Conservation (phyloP, 495 filamentous ascomycete species). For the Annulohypoxylon nitens region DNA sequence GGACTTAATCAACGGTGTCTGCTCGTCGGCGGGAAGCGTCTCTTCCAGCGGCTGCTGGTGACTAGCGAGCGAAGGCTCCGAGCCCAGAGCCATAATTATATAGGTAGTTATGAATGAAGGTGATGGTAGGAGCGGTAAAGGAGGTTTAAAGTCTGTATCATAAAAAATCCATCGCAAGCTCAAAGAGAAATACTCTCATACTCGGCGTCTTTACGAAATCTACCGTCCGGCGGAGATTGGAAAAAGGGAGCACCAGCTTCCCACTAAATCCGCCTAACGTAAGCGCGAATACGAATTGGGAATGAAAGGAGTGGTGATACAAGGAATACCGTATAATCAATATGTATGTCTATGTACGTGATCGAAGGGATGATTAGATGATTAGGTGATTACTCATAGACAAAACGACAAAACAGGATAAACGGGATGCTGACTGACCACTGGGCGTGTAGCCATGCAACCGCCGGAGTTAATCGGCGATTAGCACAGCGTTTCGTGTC, state of each 20-base stretch:
- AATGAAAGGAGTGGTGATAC: not conserved
- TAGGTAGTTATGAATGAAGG: not conserved
- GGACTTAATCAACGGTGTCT: constrained; percentile 36
- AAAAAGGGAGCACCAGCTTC: not conserved
- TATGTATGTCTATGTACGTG: not conserved
- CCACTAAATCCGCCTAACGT: not conserved
- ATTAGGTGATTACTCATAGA: not conserved
- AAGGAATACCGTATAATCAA: not conserved
- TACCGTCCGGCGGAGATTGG: constrained; percentile 15
- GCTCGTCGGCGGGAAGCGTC: constrained; percentile 32
- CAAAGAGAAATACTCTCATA: not conserved
- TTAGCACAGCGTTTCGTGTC: constrained; percentile 15
- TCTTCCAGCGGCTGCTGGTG: constrained; percentile 18
- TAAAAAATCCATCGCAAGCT: constrained; percentile 20
- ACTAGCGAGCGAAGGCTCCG: constrained; percentile 3
- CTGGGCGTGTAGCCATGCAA: not conserved
- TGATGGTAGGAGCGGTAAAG: not conserved
- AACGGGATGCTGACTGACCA: not conserved
- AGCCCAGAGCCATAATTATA: constrained; percentile 21
- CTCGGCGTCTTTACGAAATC: not conserved
- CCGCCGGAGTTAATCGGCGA: constrained; percentile 38
- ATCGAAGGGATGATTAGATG: constrained; percentile 3
- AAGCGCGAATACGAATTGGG: constrained; percentile 4
- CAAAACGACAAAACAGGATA: not conserved
- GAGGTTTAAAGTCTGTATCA: constrained; percentile 4